These are phyloP conservation scores for Heliamphora exappendiculata DNA, from an alignment of 148 eudicot genomes.

Conservation along the genomic window DNA sequence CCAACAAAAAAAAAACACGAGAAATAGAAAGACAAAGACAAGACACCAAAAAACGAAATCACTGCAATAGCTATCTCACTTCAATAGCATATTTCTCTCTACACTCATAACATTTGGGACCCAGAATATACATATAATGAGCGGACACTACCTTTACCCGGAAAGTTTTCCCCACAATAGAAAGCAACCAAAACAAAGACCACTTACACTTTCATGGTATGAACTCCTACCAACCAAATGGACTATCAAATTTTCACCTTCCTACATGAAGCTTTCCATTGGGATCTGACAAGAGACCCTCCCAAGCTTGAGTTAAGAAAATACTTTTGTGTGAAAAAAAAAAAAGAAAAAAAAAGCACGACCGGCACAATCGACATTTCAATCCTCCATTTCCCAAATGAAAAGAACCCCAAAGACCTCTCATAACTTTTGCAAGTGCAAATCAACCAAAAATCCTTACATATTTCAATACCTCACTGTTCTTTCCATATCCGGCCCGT, in stretches of 20 bases:
- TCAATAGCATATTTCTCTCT: no score
- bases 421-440: no score
- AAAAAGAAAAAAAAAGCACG: background rate
- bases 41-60: no score
- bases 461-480: constrained; percentile 9
- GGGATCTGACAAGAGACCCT: background rate
- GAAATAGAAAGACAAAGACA: no score
- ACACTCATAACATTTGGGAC: no score
- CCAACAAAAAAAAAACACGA: no score
- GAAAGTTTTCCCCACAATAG: background rate
- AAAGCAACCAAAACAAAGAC: background rate
- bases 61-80: no score
- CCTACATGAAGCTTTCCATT: background rate
- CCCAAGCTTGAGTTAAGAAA: background rate
- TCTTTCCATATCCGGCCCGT: constrained; percentile 46
- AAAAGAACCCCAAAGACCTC: background rate
- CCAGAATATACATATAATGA: background rate
- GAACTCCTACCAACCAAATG: background rate
- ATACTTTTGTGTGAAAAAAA: background rate
- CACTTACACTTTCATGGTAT: background rate
- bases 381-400: background rate
- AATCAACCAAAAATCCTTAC: background rate
- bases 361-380: background rate
- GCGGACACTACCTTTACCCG: no score
- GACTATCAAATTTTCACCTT: background rate